These are phyloP conservation scores for Tuber melanosporum DNA, from an alignment of 495 filamentous ascomycete genomes.

Conservation along the genomic window DNA sequence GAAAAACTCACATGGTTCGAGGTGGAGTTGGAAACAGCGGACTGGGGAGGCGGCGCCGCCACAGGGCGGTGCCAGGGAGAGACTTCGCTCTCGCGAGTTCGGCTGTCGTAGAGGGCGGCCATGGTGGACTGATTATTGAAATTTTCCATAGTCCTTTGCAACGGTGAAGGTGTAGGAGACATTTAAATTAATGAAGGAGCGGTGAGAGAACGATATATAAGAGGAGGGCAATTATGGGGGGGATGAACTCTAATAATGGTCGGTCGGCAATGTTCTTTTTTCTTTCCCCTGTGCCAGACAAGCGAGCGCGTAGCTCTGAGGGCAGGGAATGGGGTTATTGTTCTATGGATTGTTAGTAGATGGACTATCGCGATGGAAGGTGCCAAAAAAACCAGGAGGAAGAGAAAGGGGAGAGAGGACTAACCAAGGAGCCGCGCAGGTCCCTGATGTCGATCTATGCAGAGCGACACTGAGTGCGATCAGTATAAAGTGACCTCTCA, in stretches of 20 bases:
- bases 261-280: neutral
- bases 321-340: constrained; percentile 19
- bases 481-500: constrained; percentile 19
- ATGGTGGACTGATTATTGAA: neutral
- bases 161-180: constrained; percentile 1
- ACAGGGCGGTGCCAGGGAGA: neutral
- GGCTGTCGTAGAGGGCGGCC: constrained; percentile 2
- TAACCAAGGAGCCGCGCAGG: constrained; percentile 34
- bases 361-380: constrained; percentile 26
- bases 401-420: constrained; percentile 10
- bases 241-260: constrained; percentile 2
- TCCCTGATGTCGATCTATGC: constrained; percentile 37
- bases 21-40: neutral
- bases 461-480: constrained; percentile 27
- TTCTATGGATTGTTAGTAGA: constrained; percentile 26
- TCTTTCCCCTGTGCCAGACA: constrained; percentile 20
- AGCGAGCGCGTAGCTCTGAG: constrained; percentile 24
- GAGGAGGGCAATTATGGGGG: neutral
- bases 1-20: neutral
- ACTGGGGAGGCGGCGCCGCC: neutral
- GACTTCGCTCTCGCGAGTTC: neutral
- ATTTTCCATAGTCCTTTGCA: neutral
- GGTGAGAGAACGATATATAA: neutral
- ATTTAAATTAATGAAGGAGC: neutral
- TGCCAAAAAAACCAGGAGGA: constrained; percentile 20